phyloP scores from a whole-genome alignment of 345 rosid genomes.

The Rhodamnia argentea region DNA sequence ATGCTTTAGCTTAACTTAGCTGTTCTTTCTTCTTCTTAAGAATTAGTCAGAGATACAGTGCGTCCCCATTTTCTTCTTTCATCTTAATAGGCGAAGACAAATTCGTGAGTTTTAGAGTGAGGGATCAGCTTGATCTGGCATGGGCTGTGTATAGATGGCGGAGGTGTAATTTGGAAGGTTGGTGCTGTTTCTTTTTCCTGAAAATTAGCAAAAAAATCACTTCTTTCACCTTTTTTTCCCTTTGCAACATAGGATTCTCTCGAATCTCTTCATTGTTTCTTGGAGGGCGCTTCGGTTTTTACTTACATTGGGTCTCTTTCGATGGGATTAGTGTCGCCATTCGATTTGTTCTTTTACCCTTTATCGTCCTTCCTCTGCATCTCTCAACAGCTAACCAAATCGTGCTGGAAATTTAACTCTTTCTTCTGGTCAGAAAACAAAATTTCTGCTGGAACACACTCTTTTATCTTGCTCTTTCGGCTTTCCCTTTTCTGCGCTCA shows the following conservation, averaged over 20 bases:
- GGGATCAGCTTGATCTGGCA: neutral
- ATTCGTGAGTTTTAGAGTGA: neutral
- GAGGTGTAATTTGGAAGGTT: neutral
- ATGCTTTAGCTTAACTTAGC: constrained; percentile 22
- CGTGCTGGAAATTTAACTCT: neutral
- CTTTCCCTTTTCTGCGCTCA: neutral
- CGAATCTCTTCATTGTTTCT: neutral
- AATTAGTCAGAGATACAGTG: neutral
- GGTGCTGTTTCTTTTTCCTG: neutral
- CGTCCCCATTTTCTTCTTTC: neutral
- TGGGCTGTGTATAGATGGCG: neutral
- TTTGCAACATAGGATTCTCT: neutral
- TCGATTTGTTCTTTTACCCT: neutral
- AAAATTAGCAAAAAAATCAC: neutral
- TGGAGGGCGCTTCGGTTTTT: neutral
- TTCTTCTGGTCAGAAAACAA: neutral
- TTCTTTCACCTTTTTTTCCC: neutral
- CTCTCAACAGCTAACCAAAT: neutral
- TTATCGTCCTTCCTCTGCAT: neutral
- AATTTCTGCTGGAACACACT: neutral
- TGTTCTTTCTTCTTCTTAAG: neutral
- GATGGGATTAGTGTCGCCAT: neutral
- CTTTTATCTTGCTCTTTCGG: neutral
- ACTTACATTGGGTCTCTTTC: neutral
- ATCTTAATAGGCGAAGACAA: neutral